A percentile compares a stretch with the other conserved stretches of the same genome.
Conservation (phyloP, 352 stramenopile species). For the Phytophthora nicotianae region DNA sequence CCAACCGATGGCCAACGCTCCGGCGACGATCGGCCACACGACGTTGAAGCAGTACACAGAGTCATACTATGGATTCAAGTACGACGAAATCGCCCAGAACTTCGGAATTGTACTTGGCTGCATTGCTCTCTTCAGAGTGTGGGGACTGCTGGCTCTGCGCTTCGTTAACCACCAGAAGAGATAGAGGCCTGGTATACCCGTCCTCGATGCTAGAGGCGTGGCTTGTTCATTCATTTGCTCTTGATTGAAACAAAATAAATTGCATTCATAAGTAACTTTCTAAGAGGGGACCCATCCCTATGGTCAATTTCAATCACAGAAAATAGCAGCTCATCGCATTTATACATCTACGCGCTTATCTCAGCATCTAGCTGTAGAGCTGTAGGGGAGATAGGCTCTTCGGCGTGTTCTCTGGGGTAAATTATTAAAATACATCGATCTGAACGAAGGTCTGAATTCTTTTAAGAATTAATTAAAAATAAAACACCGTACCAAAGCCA, state of each 20-base stretch:
- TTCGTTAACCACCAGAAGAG: background rate
- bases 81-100: constrained; percentile 26
- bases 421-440: too few relatives aligned
- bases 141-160: constrained; percentile 25
- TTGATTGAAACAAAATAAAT: background rate
- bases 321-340: too few relatives aligned
- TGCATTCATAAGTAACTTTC: background rate
- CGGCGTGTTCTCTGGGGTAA: too few relatives aligned
- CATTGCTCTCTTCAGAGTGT: constrained; percentile 36
- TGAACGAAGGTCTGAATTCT: too few relatives aligned
- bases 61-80: constrained; percentile 28
- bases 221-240: background rate
- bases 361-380: too few relatives aligned
- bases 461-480: too few relatives aligned
- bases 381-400: too few relatives aligned
- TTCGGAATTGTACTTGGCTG: constrained; percentile 25
- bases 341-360: too few relatives aligned
- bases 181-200: background rate
- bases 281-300: too few relatives aligned
- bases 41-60: constrained; percentile 30
- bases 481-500: too few relatives aligned
- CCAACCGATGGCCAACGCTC: constrained; percentile 4
- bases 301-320: too few relatives aligned
- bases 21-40: constrained; percentile 1
- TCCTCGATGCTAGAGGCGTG: background rate